phyloP scores from a whole-genome alignment of 176 grass and related monocot species.

The Aegilops umbellulata region DNA sequence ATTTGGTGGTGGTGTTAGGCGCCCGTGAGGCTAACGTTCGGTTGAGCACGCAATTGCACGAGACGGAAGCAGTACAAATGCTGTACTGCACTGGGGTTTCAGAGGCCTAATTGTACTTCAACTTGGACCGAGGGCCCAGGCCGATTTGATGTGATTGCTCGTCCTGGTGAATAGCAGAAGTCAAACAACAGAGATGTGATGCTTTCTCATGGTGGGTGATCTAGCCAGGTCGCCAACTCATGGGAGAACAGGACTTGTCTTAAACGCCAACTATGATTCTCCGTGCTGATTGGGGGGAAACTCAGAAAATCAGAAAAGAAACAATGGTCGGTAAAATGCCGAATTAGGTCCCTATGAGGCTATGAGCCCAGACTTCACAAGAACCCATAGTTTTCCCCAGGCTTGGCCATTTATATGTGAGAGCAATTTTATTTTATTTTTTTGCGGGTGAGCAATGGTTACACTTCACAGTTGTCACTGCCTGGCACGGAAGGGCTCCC shows the following conservation, averaged over 20 bases:
- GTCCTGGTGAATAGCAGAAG: background rate
- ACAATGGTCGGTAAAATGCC: too few species aligned
- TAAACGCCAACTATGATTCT: background rate
- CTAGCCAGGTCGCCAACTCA: background rate
- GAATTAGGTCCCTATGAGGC: too few species aligned
- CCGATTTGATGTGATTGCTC: background rate
- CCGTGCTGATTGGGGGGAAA: background rate
- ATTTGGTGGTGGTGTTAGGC: slow-evolving; percentile 10
- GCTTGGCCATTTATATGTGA: too few species aligned
- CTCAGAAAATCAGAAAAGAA: too few species aligned
- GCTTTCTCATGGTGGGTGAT: background rate
- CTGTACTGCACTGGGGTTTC: background rate
- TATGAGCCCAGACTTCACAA: too few species aligned
- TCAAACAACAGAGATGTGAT: background rate
- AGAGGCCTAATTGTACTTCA: background rate
- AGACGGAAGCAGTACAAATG: background rate
- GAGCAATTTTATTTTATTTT: too few species aligned
- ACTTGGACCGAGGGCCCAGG: background rate
- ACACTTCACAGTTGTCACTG: too few species aligned
- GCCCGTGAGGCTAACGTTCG: background rate
- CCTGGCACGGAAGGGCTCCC: too few species aligned
- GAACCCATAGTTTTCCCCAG: too few species aligned
- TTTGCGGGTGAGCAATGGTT: too few species aligned
- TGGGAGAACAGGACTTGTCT: background rate
- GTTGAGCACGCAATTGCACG: background rate